phyloP scores from a whole-genome alignment of 2,329 filamentous ascomycete species.

The Apiospora rasikravindrae region DNA sequence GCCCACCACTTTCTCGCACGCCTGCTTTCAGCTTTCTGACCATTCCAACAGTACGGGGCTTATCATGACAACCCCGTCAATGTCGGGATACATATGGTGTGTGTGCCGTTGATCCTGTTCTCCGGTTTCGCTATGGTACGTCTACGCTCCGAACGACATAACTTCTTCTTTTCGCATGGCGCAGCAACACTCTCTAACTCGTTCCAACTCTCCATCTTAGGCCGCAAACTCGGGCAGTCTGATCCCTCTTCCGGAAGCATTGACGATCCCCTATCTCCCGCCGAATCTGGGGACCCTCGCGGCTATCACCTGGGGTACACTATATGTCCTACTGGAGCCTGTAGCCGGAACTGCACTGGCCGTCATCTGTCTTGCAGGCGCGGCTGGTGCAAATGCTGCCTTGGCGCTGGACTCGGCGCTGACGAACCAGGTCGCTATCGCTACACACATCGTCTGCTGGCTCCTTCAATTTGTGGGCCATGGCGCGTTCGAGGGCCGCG shows the following conservation, averaged over 20 bases:
- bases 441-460: slow-evolving; percentile 78
- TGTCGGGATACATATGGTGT: slow-evolving; percentile 78
- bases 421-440: slow-evolving; percentile 64
- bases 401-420: slow-evolving; percentile 59
- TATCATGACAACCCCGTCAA: slow-evolving; percentile 84
- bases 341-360: slow-evolving; percentile 83
- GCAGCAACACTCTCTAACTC: slow-evolving; percentile 1
- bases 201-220: slow-evolving; percentile 44
- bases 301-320: slow-evolving; percentile 71
- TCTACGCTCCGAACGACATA: slow-evolving; percentile 20
- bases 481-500: slow-evolving; percentile 84
- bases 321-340: slow-evolving; percentile 93
- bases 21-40: slow-evolving; percentile 22
- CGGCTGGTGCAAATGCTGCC: slow-evolving; percentile 78
- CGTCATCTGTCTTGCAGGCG: slow-evolving; percentile 75
- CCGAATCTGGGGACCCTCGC: slow-evolving; percentile 70
- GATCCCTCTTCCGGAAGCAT: slow-evolving; percentile 68
- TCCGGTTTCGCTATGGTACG: slow-evolving; percentile 75
- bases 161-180: slow-evolving; percentile 4
- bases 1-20: slow-evolving; percentile 17
- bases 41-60: slow-evolving; percentile 71
- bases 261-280: slow-evolving; percentile 70
- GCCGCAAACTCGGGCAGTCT: slow-evolving; percentile 67
- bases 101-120: slow-evolving; percentile 77
- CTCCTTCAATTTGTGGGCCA: slow-evolving; percentile 91